Conservation (phyloP, 2,329 filamentous ascomycete genomes). For the Penicillium sp. region DNA sequence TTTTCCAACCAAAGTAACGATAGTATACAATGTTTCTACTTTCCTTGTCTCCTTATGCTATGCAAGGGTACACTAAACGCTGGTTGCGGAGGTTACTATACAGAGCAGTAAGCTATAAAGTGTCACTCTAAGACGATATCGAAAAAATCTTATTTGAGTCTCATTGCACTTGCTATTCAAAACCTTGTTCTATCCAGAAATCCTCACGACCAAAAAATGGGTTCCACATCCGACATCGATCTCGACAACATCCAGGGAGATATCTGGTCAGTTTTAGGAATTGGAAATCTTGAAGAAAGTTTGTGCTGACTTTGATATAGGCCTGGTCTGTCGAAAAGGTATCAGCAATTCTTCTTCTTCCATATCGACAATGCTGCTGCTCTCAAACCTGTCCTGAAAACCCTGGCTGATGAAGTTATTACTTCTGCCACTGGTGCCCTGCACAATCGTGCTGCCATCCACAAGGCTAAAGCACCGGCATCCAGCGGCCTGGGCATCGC, state of each 20-base stretch:
- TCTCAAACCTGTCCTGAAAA: background rate
- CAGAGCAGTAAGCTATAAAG: background rate
- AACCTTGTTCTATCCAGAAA: background rate
- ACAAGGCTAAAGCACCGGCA: background rate
- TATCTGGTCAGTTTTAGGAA: background rate
- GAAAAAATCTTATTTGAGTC: too few relatives aligned
- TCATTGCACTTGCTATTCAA: too few relatives aligned
- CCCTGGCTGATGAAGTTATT: background rate
- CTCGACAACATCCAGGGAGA: background rate
- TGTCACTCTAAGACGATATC: background rate
- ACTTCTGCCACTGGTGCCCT: background rate
- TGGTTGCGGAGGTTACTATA: background rate
- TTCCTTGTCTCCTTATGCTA: too few relatives aligned
- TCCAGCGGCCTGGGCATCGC: background rate
- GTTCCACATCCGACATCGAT: background rate
- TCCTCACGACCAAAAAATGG: background rate
- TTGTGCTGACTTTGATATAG: background rate
- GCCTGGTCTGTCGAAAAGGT: background rate
- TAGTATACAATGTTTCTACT: too few relatives aligned
- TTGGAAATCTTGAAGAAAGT: too few relatives aligned
- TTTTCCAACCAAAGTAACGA: background rate
- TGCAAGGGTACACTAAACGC: background rate
- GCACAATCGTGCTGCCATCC: background rate
- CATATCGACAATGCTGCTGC: background rate
- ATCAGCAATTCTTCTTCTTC: background rate